A percentile compares a stretch with the other conserved stretches of the same genome.
phyloP scores from a whole-genome alignment of 495 filamentous ascomycete genomes.

The Hypoxylon subgilvum region DNA sequence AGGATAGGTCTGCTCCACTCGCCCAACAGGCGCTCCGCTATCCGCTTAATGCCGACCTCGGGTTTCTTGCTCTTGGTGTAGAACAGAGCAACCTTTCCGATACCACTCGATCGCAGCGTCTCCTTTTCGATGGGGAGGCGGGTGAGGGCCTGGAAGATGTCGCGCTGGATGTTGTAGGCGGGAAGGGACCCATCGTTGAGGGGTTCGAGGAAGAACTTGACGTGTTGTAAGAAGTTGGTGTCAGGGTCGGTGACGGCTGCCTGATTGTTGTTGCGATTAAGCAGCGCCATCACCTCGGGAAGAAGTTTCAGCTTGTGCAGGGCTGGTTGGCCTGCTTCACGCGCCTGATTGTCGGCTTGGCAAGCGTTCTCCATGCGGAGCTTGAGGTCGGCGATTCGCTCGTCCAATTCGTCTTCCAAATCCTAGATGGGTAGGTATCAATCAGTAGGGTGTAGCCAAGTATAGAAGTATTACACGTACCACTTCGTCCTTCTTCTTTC shows the following conservation, averaged over 20 bases:
- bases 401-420: slow-evolving; percentile 84
- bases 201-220: slow-evolving; percentile 97
- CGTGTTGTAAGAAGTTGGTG: slow-evolving; percentile 90
- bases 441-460: background rate
- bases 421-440: slow-evolving; percentile 60
- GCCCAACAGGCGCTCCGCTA: slow-evolving; percentile 84
- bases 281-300: slow-evolving; percentile 83
- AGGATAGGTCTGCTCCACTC: slow-evolving; percentile 98
- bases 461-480: slow-evolving; percentile 61
- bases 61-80: slow-evolving; percentile 94
- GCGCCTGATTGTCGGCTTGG: slow-evolving; percentile 79
- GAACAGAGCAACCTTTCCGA: slow-evolving; percentile 94
- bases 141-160: slow-evolving; percentile 80
- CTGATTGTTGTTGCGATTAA: slow-evolving; percentile 87
- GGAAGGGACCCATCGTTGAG: slow-evolving; percentile 90
- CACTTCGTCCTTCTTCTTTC: slow-evolving; percentile 86
- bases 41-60: slow-evolving; percentile 85
- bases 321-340: slow-evolving; percentile 76
- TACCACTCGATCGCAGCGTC: slow-evolving; percentile 82
- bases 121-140: slow-evolving; percentile 89
- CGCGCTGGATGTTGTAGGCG: slow-evolving; percentile 95
- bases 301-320: slow-evolving; percentile 93
- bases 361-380: slow-evolving; percentile 92
- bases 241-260: slow-evolving; percentile 86
- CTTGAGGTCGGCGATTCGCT: slow-evolving; percentile 86